Percentiles rank a stretch among this genome's conserved stretches.
These are phyloP conservation scores for Rhododendron vialii DNA, from an alignment of 148 eudicot genomes.

Conservation along the genomic window DNA sequence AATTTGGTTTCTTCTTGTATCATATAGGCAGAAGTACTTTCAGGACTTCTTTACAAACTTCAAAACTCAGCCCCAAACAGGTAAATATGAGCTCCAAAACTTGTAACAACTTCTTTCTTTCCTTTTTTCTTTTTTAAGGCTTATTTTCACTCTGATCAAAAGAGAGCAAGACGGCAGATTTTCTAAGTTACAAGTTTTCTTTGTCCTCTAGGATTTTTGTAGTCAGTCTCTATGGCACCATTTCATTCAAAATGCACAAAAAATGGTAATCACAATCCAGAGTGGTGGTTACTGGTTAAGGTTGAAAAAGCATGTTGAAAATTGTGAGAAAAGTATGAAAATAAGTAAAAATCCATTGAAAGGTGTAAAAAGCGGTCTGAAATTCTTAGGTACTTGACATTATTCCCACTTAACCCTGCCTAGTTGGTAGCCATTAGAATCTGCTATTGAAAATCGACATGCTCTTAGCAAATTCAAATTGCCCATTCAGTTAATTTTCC, in stretches of 20 bases:
- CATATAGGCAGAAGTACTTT: slow-evolving; percentile 78
- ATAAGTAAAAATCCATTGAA: background rate
- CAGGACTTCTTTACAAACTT: slow-evolving; percentile 74
- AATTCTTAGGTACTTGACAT: background rate
- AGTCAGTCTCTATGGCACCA: background rate
- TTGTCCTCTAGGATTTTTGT: background rate
- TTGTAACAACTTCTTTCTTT: background rate
- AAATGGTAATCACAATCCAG: background rate
- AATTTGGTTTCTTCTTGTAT: background rate
- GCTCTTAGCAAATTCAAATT: background rate
- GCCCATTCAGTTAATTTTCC: background rate
- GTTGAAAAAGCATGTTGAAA: background rate
- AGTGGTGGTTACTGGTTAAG: background rate
- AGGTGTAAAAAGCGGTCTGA: background rate
- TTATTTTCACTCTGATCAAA: background rate
- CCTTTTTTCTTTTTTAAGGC: background rate
- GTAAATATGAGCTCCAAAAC: slow-evolving; percentile 24
- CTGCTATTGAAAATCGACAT: background rate
- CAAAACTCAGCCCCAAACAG: slow-evolving; percentile 81
- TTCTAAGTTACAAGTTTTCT: background rate
- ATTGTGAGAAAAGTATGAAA: background rate
- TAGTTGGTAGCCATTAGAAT: background rate
- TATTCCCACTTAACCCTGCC: background rate
- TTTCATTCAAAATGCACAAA: background rate
- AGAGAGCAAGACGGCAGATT: background rate